phyloP scores from a whole-genome alignment of 2,329 filamentous ascomycete species.

The Stachybotrys echinatus region DNA sequence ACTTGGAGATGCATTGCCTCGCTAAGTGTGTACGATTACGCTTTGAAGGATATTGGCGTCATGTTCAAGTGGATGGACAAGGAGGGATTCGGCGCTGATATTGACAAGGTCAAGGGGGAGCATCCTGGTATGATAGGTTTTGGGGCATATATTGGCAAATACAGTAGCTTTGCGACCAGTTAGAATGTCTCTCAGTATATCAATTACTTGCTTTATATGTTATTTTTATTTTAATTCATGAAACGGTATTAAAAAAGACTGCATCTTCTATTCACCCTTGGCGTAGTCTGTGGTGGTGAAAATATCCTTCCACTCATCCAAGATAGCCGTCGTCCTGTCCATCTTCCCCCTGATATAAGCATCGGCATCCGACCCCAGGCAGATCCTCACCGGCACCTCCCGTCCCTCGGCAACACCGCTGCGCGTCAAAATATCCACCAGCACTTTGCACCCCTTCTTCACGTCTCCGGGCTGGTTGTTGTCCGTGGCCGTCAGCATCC shows the following conservation, averaged over 20 bases:
- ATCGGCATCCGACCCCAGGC: constrained; percentile 49
- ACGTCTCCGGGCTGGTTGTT: constrained; percentile 51
- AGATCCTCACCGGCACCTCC: constrained; percentile 46
- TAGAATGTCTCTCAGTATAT: too few relatives aligned
- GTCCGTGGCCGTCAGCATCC: constrained; percentile 27
- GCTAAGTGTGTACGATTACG: too few relatives aligned
- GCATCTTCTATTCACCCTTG: background rate
- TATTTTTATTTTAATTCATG: too few relatives aligned
- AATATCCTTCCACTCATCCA: constrained; percentile 43
- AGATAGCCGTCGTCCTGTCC: constrained; percentile 30
- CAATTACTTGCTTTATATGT: too few relatives aligned
- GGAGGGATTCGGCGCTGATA: too few relatives aligned
- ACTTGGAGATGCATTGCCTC: too few relatives aligned
- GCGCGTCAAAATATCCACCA: constrained; percentile 51
- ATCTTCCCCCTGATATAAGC: constrained; percentile 36
- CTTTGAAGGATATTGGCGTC: too few relatives aligned
- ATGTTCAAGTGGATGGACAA: too few relatives aligned
- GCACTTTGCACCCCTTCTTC: constrained; percentile 42
- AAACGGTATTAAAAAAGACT: background rate
- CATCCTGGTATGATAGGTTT: too few relatives aligned
- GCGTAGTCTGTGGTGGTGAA: constrained; percentile 16
- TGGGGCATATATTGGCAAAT: too few relatives aligned
- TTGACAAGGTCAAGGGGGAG: too few relatives aligned
- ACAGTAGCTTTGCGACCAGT: too few relatives aligned
- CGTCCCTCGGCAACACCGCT: constrained; percentile 40